A percentile compares a stretch with the other conserved stretches of the same genome.
phyloP scores from a whole-genome alignment of 345 rosid species.

The Ailanthus altissimus region DNA sequence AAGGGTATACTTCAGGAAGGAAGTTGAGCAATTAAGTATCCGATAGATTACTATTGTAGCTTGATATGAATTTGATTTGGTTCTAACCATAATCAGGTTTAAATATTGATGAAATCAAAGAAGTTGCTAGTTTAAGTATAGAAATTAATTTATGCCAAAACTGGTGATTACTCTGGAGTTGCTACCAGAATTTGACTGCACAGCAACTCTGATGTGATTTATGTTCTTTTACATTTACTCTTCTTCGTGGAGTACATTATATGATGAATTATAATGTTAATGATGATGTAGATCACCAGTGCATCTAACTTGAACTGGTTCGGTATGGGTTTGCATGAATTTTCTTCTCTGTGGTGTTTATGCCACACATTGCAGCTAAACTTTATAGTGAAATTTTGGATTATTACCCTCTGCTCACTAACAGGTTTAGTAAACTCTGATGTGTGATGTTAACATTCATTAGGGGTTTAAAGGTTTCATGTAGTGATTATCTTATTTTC shows the following conservation, averaged over 20 bases:
- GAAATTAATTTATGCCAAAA: not conserved
- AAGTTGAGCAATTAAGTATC: not conserved
- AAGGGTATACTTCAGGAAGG: conserved; percentile 84
- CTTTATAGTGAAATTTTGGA: not conserved
- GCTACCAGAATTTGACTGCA: conserved; percentile 6
- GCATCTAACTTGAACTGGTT: not conserved
- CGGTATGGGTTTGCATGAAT: not conserved
- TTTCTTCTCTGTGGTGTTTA: not conserved
- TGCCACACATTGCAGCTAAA: not conserved
- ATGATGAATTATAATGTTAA: not conserved
- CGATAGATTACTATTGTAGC: not conserved
- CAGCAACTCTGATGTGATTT: not conserved
- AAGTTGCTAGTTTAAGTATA: not conserved
- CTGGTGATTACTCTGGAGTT: not conserved
- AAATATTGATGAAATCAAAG: not conserved
- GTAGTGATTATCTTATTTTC: not conserved
- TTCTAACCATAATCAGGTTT: not conserved
- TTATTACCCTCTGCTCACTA: not conserved
- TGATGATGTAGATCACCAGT: not conserved
- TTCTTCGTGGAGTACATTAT: not conserved
- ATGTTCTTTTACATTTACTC: not conserved
- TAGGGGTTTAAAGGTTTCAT: not conserved
- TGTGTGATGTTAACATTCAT: not conserved
- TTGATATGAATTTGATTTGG: not conserved
- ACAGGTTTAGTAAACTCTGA: not conserved